Evolutionary conservation across 768 basidiomycete genomes (phyloP).

Genomic region (Boletus pseudo-olivaceus): DNA sequence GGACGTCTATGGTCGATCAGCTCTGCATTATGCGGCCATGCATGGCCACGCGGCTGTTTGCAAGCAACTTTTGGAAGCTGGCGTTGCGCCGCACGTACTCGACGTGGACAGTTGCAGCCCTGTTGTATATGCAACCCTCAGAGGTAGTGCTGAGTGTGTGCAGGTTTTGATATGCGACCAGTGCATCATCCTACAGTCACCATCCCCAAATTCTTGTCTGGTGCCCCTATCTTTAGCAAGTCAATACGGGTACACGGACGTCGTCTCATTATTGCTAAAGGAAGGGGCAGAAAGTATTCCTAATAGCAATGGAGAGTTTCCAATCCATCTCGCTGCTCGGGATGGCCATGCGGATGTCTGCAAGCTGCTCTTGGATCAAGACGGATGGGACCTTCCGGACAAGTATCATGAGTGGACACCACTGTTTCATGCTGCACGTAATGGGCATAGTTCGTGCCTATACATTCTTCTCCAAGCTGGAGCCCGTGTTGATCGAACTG

Average conservation of each 20-base stretch:
- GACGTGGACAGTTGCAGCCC: constrained; percentile 95
- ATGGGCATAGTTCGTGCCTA: constrained; percentile 75
- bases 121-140: constrained; percentile 89
- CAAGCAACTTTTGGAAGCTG: constrained; percentile 66
- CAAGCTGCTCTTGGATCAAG: constrained; percentile 63
- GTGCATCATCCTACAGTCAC: constrained; percentile 60
- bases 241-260: constrained; percentile 82
- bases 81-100: constrained; percentile 60
- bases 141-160: constrained; percentile 81
- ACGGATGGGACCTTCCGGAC: constrained; percentile 84
- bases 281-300: constrained; percentile 75
- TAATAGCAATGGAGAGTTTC: constrained; percentile 95
- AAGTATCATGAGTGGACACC: constrained; percentile 99
- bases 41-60: constrained; percentile 80
- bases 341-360: constrained; percentile 90
- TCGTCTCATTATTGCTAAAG: constrained; percentile 72
- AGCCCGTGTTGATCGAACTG: constrained; percentile 66
- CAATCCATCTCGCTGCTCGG: constrained; percentile 92
- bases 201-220: constrained; percentile 59
- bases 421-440: constrained; percentile 89
- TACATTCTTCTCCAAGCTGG: constrained; percentile 76
- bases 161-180: constrained; percentile 73
- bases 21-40: constrained; percentile 95
- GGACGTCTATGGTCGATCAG: constrained; percentile 90
- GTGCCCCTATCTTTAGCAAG: constrained; percentile 89